phyloP scores from a whole-genome alignment of 2,329 filamentous ascomycete genomes.

The Paramyrothecium roridum region DNA sequence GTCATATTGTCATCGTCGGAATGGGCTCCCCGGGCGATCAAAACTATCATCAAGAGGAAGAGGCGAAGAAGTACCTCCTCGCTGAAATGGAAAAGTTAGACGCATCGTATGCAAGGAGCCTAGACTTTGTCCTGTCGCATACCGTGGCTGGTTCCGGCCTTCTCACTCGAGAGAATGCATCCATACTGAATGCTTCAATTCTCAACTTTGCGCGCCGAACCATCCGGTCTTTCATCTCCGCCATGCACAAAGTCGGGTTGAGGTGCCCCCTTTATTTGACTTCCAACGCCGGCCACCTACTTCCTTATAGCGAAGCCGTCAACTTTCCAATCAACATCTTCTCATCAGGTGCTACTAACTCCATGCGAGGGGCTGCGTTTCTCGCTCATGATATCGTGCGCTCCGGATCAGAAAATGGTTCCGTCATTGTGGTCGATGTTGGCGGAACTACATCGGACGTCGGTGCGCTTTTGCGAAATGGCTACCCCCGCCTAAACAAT shows the following conservation, averaged over 20 bases:
- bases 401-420: constrained; percentile 20
- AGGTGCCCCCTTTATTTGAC: constrained; percentile 57
- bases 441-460: constrained; percentile 66
- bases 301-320: constrained; percentile 50
- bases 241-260: constrained; percentile 46
- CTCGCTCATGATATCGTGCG: constrained; percentile 38
- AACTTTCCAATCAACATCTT: constrained; percentile 59
- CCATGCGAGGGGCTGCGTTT: constrained; percentile 61
- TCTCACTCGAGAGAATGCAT: constrained; percentile 62
- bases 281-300: constrained; percentile 61
- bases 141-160: constrained; percentile 53
- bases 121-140: constrained; percentile 46
- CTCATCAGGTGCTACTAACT: constrained; percentile 61
- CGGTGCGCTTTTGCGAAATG: constrained; percentile 56
- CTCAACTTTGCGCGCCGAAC: constrained; percentile 54
- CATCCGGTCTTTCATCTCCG: constrained; percentile 51
- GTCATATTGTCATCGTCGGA: constrained; percentile 43
- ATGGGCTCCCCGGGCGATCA: constrained; percentile 53
- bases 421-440: constrained; percentile 61
- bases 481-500: constrained; percentile 61
- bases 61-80: constrained; percentile 37
- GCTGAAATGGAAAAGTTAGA: neutral
- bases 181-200: constrained; percentile 62
- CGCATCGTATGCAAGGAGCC: constrained; percentile 30
- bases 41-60: constrained; percentile 44